Percentiles rank a stretch among this genome's conserved stretches.
These are phyloP conservation scores for Saussurea involucrata DNA, from an alignment of 129 eudicot genomes.

Conservation along the genomic window DNA sequence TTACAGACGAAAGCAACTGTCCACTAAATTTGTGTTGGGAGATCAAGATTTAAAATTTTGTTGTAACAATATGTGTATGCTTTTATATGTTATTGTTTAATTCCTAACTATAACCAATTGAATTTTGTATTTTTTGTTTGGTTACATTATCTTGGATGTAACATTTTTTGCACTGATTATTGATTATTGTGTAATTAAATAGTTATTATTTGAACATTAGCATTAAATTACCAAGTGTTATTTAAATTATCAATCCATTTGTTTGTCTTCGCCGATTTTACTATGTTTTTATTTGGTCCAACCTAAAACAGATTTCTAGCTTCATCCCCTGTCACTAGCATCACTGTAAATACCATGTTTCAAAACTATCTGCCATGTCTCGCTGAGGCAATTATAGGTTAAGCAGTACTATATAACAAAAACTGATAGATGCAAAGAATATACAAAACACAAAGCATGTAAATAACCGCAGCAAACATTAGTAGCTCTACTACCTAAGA, in stretches of 20 bases:
- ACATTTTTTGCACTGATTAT: background rate
- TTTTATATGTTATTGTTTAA: background rate
- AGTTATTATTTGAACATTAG: background rate
- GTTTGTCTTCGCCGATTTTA: background rate
- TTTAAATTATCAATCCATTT: background rate
- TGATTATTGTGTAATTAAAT: background rate
- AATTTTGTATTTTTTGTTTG: background rate
- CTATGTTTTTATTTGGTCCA: background rate
- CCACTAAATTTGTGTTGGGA: background rate
- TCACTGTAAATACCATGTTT: background rate
- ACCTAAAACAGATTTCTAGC: background rate
- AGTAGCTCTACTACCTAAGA: conserved; percentile 50
- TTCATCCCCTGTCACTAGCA: background rate
- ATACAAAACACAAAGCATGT: conserved; percentile 6
- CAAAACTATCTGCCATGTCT: background rate
- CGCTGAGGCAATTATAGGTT: background rate
- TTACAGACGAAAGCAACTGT: background rate
- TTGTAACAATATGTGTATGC: background rate
- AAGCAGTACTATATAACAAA: background rate
- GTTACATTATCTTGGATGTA: background rate
- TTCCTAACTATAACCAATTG: background rate
- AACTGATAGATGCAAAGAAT: background rate
- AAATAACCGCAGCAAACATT: background rate
- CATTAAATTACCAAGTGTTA: background rate
- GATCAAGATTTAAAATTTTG: background rate